Evolutionary conservation across 1,139 yeast genomes (phyloP), one percentile per base, ranked within the genome.

Genomic region (Meyerozyma carpophila): DNA sequence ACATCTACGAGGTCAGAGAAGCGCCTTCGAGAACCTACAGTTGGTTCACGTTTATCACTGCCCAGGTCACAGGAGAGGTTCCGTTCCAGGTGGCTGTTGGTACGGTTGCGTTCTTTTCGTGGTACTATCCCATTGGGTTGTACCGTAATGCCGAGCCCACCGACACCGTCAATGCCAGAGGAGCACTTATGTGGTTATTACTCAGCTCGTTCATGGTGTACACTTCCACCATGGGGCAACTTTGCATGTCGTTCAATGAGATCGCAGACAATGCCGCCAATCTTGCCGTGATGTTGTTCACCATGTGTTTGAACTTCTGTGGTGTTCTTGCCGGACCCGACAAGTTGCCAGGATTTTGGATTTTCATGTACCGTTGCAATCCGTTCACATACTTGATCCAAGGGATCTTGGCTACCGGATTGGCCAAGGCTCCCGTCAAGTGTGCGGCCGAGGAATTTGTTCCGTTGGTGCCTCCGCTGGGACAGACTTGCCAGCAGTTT

Each of bases 101-200:
- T 49, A 79, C 91, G 0, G 24, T 85, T 5, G 74, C 84, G 3
- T 89, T 74, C 66, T 77, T 86, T 58, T 77, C 83, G 48, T 87
- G 87, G 82, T 89, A 87, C 63, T 89, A 85, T 58, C 94, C 96
- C 6, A 79, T 86, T 49, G 95, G 94, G 1, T 66, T 82, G 46
- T 78, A 81, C 55, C 46, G 57, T 9, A 82, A 82, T 58, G 85
- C 89, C 7, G 61, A 61, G 5, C 51, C 58, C 34, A 59, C 56
- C 28, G 52, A 59, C 43, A 32, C 50, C 1, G 60, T 59, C 11
- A 37, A 49, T 37, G 52, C 58, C 41, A 56, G 76, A 60, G 73
- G 84, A 67, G 63, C 70, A 46, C 57, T 70, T 47, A 59, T 65
- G 63, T 62, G 76, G 74, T 44, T 78, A 63, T 55, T 59, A 59